Evolutionary conservation across 805 yeast genomes (phyloP), one percentile per base, ranked within the genome.

Genomic region (Blastobotrys terrestris): DNA sequence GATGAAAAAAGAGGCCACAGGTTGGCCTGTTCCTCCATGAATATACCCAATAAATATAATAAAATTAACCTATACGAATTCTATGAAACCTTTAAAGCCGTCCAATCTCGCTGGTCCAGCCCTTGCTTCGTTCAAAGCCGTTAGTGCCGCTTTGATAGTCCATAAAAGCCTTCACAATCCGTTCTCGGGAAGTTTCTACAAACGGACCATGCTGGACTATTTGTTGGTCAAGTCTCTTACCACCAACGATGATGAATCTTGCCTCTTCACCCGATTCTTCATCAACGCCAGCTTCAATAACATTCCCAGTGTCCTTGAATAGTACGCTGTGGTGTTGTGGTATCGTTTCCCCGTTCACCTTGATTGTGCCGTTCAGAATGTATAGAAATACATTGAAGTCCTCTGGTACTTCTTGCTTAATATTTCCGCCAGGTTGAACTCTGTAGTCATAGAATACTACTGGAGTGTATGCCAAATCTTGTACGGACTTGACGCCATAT

Each of bases 141-240:
- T 67, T 67, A 42, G 55, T 46, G 14, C 62, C 63, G 49, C 70
- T 66, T 67, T 85, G 92, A 66, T 85, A 91, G 64, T 86, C 90
- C 67, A 71, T 61, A 61, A 87, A 83, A 0, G 88, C 94, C 60
- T 84, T 69, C 58, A 80, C 76, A 55, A 90, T 83, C 57, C 79
- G 80, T 50, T 81, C 85, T 51, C 76, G 75, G 19, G 84, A 71
- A 6, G 86, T 79, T 56, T 87, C 92, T 15, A 90, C 97, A 64
- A 90, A 91, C 11, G 97, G 97, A 15, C 97, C 97, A 65, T 89
- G 85, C 65, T 90, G 96, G 31, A 87, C 85, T 52, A 85, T 75
- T 15, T 81, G 79, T 71, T 89, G 96, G 60, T 87, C 78, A 53
- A 87, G 71, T 18, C 78, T 77, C 65, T 85, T 69, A 53, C 96